Base-by-base conservation (phyloP, 768 basidiomycete genomes). In the Mycena polygramma region DNA sequence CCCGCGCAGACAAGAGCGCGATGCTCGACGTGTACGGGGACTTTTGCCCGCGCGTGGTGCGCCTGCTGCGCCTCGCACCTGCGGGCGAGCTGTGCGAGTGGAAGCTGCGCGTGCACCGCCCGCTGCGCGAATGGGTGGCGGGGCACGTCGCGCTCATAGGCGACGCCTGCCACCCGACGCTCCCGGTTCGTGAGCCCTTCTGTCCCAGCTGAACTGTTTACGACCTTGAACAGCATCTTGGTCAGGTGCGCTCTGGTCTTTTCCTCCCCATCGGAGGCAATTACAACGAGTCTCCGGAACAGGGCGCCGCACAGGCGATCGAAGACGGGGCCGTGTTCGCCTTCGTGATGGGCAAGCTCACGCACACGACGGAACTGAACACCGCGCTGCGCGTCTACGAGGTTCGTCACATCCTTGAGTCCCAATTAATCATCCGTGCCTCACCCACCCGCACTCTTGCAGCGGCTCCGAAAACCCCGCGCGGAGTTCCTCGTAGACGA, bases 281-380 rank as follows among this genome's bases (percentile, higher is more conserved):
- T 7, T 41, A 48, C 9, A 9, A n/a, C n/a, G n/a, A n/a, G n/a
- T n/a, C 8, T 1, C 15, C 2, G 20, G 30, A 0, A 62, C 19
- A 82, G 70, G 84, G 83, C 9, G 83, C 83, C 6, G 80, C 84
- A 0, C 81, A 83, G 57, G 83, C 82, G 2, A 78, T 83, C 26
- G 83, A 86, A 61, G 83, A 85, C 67, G 83, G 76, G 2, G 79
- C 80, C 0, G 78, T 81, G 1, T 70, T 84, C 15, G 81, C 78
- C 0, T 74, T 80, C 13, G 73, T 77, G 1, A 69, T 85, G 17
- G 64, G 70, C 20, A 74, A 68, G 41, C 10, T 75, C 24, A 52
- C 22, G 2, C 39, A 37, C 19, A 15, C 24, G 4, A 37, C 57
- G 1, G 67, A 71, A 17, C 57, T 77, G 24, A 41, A 68, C 49